A percentile compares a stretch with the other conserved stretches of the same genome.
Evolutionary conservation across 2,329 filamentous ascomycete species (phyloP).

Genomic region (Colletotrichum sp.): DNA sequence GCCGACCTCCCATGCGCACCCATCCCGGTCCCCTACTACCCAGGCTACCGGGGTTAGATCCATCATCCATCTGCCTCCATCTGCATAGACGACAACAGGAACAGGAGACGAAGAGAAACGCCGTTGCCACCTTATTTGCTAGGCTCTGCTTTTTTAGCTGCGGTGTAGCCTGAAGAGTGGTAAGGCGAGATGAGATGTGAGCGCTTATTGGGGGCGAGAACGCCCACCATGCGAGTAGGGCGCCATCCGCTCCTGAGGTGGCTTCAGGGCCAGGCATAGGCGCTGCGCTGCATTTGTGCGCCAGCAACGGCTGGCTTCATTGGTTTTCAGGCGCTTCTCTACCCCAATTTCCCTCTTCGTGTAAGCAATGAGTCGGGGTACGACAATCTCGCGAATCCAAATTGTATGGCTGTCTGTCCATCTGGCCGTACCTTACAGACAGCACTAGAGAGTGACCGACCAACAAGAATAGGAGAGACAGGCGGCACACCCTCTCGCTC

Average conservation of each 20-base stretch:
- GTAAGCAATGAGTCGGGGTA: constrained; percentile 2
- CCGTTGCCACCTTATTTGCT: constrained; percentile 13
- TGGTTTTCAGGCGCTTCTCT: background rate
- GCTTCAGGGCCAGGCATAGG: background rate
- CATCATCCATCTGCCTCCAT: background rate
- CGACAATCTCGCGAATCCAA: background rate
- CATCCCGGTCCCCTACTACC: background rate
- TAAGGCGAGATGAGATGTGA: constrained; percentile 1
- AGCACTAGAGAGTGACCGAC: background rate
- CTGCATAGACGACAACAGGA: background rate
- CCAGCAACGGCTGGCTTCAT: background rate
- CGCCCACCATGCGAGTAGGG: background rate
- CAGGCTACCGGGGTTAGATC: constrained; percentile 2
- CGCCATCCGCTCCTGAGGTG: background rate
- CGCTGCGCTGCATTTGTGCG: background rate
- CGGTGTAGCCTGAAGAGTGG: background rate
- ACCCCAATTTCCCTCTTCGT: background rate
- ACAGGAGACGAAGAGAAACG: background rate
- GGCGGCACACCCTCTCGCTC: background rate
- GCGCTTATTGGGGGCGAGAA: constrained; percentile 11
- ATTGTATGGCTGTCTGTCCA: background rate
- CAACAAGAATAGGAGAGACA: background rate
- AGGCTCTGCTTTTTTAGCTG: background rate
- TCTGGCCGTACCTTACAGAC: background rate
- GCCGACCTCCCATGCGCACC: background rate